These are phyloP conservation scores for Syzygium oleosum DNA, from an alignment of 345 rosid species.

Conservation along the genomic window DNA sequence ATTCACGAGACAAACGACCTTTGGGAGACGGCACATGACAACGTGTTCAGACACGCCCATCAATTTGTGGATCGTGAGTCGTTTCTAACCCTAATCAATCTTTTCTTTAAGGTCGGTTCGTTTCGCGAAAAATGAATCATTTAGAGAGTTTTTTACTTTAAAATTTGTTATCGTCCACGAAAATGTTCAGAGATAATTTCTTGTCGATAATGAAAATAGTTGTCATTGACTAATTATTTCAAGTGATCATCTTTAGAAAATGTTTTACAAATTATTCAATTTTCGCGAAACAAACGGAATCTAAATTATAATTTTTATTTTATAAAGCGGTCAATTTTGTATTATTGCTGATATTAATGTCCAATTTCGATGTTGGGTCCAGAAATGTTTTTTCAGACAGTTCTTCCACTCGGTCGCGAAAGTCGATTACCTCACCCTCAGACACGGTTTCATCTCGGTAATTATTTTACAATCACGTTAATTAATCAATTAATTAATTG, in stretches of 20 bases:
- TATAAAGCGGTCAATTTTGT: not conserved
- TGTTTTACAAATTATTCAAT: too few species aligned
- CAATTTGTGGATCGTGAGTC: constrained; percentile 47
- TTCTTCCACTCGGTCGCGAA: constrained; percentile 58
- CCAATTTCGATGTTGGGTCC: not conserved
- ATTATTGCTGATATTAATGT: not conserved
- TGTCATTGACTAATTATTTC: not conserved
- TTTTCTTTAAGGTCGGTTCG: not conserved
- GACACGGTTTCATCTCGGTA: constrained; percentile 69
- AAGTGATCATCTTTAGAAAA: not conserved
- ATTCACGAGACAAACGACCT: constrained; percentile 59
- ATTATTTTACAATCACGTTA: not conserved
- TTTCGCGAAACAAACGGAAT: too few species aligned
- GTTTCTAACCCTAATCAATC: not conserved
- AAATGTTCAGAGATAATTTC: too few species aligned
- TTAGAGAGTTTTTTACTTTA: too few species aligned
- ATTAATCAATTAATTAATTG: not conserved
- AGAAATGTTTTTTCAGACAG: constrained; percentile 74
- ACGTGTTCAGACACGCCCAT: constrained; percentile 21
- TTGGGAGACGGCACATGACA: constrained; percentile 57
- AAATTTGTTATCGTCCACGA: too few species aligned
- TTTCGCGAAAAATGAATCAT: too few species aligned
- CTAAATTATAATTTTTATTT: too few species aligned
- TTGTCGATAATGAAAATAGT: too few species aligned
- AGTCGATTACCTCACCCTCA: constrained; percentile 69